Evolutionary conservation across 2,329 filamentous ascomycete species (phyloP).

Genomic region (Fusarium penzigii): DNA sequence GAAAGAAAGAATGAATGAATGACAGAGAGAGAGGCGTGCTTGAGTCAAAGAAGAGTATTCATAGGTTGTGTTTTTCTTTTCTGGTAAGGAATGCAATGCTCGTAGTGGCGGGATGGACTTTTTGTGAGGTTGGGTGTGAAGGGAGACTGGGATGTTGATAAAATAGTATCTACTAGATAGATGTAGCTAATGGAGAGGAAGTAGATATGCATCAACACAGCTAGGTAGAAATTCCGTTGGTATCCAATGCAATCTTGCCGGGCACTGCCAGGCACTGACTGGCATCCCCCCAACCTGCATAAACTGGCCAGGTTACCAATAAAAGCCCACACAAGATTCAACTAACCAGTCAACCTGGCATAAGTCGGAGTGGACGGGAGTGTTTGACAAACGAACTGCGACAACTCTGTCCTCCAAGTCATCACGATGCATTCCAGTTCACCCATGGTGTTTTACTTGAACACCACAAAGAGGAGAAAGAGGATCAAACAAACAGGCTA

Average conservation of each 20-base stretch:
- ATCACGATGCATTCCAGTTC: constrained; percentile 32
- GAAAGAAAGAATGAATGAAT: constrained; percentile 7
- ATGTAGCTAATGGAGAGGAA: too few species aligned
- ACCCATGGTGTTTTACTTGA: constrained; percentile 6
- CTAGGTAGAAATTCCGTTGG: constrained; percentile 8
- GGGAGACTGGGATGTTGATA: constrained; percentile 22
- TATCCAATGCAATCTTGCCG: constrained; percentile 4
- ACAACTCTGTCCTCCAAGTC: constrained; percentile 2
- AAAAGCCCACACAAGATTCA: constrained; percentile 2
- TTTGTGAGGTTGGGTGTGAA: constrained; percentile 26
- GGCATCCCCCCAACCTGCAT: constrained; percentile 24
- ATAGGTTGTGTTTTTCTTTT: neutral
- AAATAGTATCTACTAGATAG: constrained; percentile 1
- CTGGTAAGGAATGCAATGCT: constrained; percentile 34
- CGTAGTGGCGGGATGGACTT: constrained; percentile 23
- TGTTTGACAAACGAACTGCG: constrained; percentile 1
- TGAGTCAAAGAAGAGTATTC: constrained; percentile 5
- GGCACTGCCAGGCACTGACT: constrained; percentile 3
- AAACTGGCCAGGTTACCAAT: constrained; percentile 19
- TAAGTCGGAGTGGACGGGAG: constrained; percentile 12
- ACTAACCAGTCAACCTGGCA: constrained; percentile 11
- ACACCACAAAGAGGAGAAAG: constrained; percentile 9
- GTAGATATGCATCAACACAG: too few species aligned
- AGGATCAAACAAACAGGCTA: constrained; percentile 2
- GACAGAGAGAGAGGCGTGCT: constrained; percentile 14